Conservation (phyloP, 495 filamentous ascomycete species). For the Hypomontagnella submonticulosa region DNA sequence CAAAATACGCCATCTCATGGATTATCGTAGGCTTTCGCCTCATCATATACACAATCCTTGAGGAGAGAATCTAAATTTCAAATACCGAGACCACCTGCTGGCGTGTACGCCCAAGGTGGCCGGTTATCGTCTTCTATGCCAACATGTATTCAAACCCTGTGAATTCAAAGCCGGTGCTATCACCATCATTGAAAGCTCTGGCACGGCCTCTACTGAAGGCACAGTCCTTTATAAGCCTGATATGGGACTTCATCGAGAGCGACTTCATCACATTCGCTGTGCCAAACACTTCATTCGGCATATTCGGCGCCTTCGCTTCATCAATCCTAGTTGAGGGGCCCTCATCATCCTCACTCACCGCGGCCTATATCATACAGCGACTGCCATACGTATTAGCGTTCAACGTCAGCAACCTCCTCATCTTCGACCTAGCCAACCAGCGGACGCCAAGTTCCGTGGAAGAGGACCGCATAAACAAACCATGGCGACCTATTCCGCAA, state of each 20-base stretch:
- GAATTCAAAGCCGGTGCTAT: too few relatives aligned
- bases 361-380: constrained; percentile 25
- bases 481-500: constrained; percentile 65
- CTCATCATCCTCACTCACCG: constrained; percentile 26
- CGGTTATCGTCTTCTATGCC: too few relatives aligned
- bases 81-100: too few relatives aligned
- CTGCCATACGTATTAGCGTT: constrained; percentile 42
- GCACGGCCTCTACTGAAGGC: too few relatives aligned
- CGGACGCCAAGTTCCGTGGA: constrained; percentile 55
- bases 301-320: constrained; percentile 2
- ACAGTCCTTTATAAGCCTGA: neutral
- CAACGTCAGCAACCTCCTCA: constrained; percentile 52
- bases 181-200: too few relatives aligned
- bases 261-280: constrained; percentile 4
- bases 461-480: constrained; percentile 68
- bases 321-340: neutral
- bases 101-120: too few relatives aligned
- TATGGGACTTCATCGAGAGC: constrained; percentile 12
- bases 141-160: too few relatives aligned
- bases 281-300: neutral
- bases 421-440: constrained; percentile 63
- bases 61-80: too few relatives aligned
- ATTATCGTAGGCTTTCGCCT: too few relatives aligned
- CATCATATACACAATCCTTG: too few relatives aligned
- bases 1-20: too few relatives aligned